A percentile compares a stretch with the other conserved stretches of the same genome.
These are phyloP conservation scores for Coemansia sp. DNA, from an alignment of 192 early-diverging fungal genomes.

Conservation along the genomic window DNA sequence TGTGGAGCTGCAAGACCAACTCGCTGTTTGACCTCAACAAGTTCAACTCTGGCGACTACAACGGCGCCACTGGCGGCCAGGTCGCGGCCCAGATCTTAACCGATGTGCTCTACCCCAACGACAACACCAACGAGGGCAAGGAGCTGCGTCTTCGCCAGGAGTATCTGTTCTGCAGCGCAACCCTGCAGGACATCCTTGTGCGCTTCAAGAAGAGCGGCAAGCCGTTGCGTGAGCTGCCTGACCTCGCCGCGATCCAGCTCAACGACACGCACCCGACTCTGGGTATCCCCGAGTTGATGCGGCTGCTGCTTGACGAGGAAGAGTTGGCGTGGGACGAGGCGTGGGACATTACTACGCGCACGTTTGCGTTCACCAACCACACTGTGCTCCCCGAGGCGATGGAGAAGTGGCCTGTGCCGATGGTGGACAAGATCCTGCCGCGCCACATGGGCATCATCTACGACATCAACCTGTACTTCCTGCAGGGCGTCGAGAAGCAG, in stretches of 20 bases:
- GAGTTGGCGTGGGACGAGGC: slow-evolving; percentile 90
- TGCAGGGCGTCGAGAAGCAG: slow-evolving; percentile 87
- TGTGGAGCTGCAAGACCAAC: slow-evolving; percentile 94
- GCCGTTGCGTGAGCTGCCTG: slow-evolving; percentile 86
- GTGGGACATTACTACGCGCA: slow-evolving; percentile 85
- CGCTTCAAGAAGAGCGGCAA: slow-evolving; percentile 87
- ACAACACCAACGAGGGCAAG: slow-evolving; percentile 97
- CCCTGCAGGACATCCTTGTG: slow-evolving; percentile 83
- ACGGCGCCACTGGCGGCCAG: slow-evolving; percentile 87
- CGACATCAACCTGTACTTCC: slow-evolving; percentile 98
- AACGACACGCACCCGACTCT: slow-evolving; percentile 98
- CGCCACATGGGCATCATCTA: slow-evolving; percentile 99
- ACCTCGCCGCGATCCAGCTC: slow-evolving; percentile 94
- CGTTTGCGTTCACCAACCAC: slow-evolving; percentile 98
- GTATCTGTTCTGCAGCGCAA: slow-evolving; percentile 94
- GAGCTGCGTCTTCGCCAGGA: slow-evolving; percentile 96
- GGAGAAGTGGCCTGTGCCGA: slow-evolving; percentile 96
- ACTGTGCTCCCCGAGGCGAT: slow-evolving; percentile 98
- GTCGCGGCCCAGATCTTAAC: slow-evolving; percentile 93
- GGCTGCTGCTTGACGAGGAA: slow-evolving; percentile 91
- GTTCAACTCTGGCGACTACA: slow-evolving; percentile 92
- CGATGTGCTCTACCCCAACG: slow-evolving; percentile 94
- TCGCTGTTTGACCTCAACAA: slow-evolving; percentile 82
- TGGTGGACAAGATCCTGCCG: slow-evolving; percentile 88
- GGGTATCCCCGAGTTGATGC: slow-evolving; percentile 89